phyloP scores from a whole-genome alignment of 2,329 filamentous ascomycete genomes.

The Zymoseptoria pseudotritici region DNA sequence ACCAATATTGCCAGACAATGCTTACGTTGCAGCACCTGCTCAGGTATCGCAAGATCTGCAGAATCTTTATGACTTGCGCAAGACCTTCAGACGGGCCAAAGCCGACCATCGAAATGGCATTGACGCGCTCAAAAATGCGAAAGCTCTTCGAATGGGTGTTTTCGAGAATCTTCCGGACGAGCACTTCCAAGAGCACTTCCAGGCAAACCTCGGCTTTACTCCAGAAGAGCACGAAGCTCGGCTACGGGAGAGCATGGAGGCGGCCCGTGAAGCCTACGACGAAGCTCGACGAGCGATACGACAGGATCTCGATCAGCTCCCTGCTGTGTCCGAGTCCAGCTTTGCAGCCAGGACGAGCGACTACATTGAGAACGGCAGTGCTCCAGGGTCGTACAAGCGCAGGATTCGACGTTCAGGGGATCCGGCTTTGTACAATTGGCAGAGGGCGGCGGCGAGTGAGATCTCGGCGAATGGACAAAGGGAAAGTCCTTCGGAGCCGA shows the following conservation, averaged over 20 bases:
- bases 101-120: background rate
- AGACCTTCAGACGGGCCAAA: background rate
- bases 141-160: background rate
- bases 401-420: background rate
- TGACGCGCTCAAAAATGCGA: background rate
- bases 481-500: background rate
- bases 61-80: background rate
- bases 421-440: background rate
- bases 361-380: background rate
- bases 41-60: background rate
- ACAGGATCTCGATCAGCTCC: background rate
- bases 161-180: background rate
- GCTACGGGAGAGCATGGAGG: background rate
- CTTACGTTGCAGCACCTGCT: background rate
- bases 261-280: background rate
- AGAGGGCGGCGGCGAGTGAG: background rate
- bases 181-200: background rate
- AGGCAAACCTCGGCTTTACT: background rate
- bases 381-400: background rate
- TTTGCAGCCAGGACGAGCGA: background rate
- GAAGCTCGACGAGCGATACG: background rate
- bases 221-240: background rate
- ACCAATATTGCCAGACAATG: background rate
- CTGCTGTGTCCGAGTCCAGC: background rate
- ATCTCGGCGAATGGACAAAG: background rate